Conservation (phyloP, 2,329 filamentous ascomycete genomes). For the Phyllosticta citrichinensis region DNA sequence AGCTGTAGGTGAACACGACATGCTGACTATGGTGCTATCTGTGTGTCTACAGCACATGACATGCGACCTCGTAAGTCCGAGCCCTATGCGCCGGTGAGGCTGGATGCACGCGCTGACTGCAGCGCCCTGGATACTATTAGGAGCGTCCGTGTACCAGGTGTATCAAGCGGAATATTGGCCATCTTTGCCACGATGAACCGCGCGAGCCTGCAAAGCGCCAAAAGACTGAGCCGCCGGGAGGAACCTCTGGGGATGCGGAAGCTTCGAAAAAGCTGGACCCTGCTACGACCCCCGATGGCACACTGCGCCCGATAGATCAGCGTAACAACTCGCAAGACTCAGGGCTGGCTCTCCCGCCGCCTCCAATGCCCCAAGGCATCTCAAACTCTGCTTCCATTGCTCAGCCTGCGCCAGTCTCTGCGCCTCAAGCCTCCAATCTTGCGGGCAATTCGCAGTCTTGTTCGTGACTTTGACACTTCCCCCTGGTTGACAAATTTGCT, state of each 20-base stretch:
- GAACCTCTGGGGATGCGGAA: constrained; percentile 22
- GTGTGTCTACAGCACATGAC: constrained; percentile 38
- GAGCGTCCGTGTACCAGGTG: constrained; percentile 94
- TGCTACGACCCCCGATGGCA: constrained; percentile 18
- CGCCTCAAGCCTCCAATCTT: constrained; percentile 53
- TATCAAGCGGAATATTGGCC: constrained; percentile 96
- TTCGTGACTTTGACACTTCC: constrained; percentile 42
- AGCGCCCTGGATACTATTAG: constrained; percentile 38
- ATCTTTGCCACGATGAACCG: constrained; percentile 95
- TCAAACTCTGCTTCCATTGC: constrained; percentile 51
- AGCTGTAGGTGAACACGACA: constrained; percentile 12
- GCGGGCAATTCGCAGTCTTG: constrained; percentile 61
- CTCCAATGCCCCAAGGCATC: constrained; percentile 24
- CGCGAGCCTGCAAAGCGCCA: constrained; percentile 74
- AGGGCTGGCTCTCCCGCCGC: constrained; percentile 28
- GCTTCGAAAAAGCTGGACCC: constrained; percentile 19
- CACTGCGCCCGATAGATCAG: constrained; percentile 16
- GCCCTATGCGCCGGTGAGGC: background rate
- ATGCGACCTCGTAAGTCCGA: constrained; percentile 37
- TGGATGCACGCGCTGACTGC: constrained; percentile 23
- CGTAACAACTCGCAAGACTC: constrained; percentile 24
- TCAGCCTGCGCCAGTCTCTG: constrained; percentile 59
- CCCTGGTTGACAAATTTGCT: constrained; percentile 14
- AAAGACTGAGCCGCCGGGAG: constrained; percentile 44
- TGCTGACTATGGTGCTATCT: constrained; percentile 23